Base-by-base conservation (phyloP, 2,329 filamentous ascomycete genomes). In the Colletotrichum liriopes region DNA sequence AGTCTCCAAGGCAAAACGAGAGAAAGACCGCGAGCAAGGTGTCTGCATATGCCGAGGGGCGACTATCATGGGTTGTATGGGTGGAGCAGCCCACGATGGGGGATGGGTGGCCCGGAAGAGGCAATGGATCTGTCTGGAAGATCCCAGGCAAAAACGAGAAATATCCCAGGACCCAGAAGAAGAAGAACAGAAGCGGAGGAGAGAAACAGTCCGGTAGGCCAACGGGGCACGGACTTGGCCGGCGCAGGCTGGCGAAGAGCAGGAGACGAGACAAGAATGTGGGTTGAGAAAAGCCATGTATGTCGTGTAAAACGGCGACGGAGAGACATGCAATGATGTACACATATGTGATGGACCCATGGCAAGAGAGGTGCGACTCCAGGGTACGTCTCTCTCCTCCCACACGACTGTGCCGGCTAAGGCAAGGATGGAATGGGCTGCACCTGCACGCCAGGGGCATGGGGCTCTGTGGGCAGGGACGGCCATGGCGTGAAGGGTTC, bases 31-130 rank as follows among this genome's bases (percentile, higher is more conserved):
- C 45, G 37, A 65, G 59, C 69, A 78, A 78, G 75, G 68, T 65
- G 71, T 76, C 74, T 82, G 82, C 82, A 83, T 81, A 81, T 84
- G 82, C 82, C 80, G 81, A 82, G 79, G 78, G 78, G 79, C 76
- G 62, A 73, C 58, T 43, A 71, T 69, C 67, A 74, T 60, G 70
- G 67, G 65, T 70, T 37, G 71, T 55, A 81, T 81, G 79, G 79
- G 80, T 81, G 77, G 80, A 78, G 70, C 75, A 73, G 73, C 64
- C 74, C 54, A 65, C 73, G 74, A 74, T 76, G 76, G 76, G 77
- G 75, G 77, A 73, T 72, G 77, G 72, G 73, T 70, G 73, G 71
- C 71, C 77, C 77, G 71, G 67, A 75, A 76, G 74, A 51, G 72
- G 72, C 61, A 74, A 67, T 55, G 68, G 67, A 73, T 74, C 70